Base-by-base conservation (phyloP, 2,329 filamentous ascomycete genomes). In the Periglandula ipomoeae region DNA sequence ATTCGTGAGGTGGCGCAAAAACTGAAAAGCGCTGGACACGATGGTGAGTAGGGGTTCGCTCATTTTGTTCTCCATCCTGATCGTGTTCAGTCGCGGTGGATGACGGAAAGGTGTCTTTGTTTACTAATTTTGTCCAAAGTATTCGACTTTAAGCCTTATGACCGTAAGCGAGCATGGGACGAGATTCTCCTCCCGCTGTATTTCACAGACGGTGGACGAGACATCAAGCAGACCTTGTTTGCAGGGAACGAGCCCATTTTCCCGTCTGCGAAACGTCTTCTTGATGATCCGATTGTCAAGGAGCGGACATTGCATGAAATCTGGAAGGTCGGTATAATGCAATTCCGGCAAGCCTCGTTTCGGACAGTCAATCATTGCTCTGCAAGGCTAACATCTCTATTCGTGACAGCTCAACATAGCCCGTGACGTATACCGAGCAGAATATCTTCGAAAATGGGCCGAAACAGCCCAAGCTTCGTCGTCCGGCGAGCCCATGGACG, bases 161-260 rank as follows among this genome's bases (percentile, higher is more conserved):
- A 53, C 13, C 52, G 51, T 34, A 46, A 37, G 30, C 35, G 42
- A 17, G 49, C 52, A 8, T 53, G 52, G 52, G 47, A 51, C 26
- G 65, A 79, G 6, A 67, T 78, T 8, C 22, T 55, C 13, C 59
- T 59, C 2, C 53, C 55, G 1, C 56, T 80, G 1, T 83, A 83
- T 59, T 85, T 78, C 61, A 63, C 71, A 1, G 82, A 86, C 54
- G 81, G 78, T 26, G 82, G 72, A 1, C 64, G 68, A n/a, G 73
- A 79, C 50, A 74, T 76, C 26, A 61, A 63, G 1, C 69, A 67
- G 2, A 69, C 73, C 0, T 67, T 85, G 3, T 65, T 71, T 2
- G 66, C 69, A 1, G 74, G 74, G 0, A 75, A 74, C 1, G 82
- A 86, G 56, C 79, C 81, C 0, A 68, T 72, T 57, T 64, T 75